These are phyloP conservation scores for Eucalyptus leucophloia DNA, from an alignment of 345 rosid genomes.

Conservation along the genomic window DNA sequence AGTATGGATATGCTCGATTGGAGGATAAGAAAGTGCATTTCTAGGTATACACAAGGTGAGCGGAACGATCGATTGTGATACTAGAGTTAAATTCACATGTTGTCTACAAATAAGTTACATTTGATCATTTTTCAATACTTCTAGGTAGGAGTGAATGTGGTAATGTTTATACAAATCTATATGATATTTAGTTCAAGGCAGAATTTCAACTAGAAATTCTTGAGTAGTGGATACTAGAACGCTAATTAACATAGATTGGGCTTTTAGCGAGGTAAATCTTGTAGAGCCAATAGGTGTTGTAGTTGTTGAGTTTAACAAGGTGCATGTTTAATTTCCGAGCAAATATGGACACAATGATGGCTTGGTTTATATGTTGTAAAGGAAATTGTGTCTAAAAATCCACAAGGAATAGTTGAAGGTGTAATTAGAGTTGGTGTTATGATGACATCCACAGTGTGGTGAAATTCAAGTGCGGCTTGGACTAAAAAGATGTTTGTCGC, in stretches of 20 bases:
- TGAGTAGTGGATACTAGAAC: not conserved
- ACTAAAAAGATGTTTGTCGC: no score
- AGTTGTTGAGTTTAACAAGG: no score
- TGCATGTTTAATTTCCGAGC: not conserved
- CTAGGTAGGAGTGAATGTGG: not conserved
- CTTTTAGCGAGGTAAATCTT: not conserved
- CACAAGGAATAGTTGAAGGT: no score
- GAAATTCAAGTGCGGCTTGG: no score
- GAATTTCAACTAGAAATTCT: not conserved
- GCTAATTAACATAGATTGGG: not conserved
- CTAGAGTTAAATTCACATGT: not conserved
- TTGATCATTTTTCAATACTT: not conserved
- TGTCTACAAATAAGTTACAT: not conserved
- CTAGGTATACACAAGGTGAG: not conserved
- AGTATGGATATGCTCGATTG: not conserved
- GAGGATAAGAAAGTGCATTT: not conserved
- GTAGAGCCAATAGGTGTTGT: not conserved
- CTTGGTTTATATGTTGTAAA: not conserved
- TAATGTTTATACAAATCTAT: not conserved
- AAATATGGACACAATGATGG: not conserved
- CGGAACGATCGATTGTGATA: fast-evolving
- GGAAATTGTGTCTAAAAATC: no score
- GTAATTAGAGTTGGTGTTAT: no score
- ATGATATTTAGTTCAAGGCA: not conserved
- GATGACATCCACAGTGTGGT: no score